A percentile compares a stretch with the other conserved stretches of the same genome.
phyloP scores from a whole-genome alignment of 352 stramenopile species.

The Phytopythium vexans region DNA sequence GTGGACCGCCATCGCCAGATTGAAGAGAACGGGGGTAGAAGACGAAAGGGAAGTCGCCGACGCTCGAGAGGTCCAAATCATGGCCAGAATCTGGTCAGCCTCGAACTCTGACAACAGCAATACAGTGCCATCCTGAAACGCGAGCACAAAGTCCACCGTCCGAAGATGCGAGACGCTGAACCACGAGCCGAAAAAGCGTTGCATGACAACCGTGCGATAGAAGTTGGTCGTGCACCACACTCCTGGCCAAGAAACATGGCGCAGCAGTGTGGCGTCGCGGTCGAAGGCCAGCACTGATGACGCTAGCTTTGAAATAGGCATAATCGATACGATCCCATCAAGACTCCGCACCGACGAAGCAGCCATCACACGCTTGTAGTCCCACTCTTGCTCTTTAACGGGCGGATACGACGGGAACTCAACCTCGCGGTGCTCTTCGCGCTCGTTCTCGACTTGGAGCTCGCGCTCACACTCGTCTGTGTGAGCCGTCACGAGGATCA shows the following conservation, averaged over 20 bases:
- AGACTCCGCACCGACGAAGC: constrained; percentile 13
- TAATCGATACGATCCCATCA: background rate
- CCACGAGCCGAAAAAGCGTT: too few relatives aligned
- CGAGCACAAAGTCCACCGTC: too few relatives aligned
- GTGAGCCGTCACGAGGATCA: constrained; percentile 34
- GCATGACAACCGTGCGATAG: constrained; percentile 15
- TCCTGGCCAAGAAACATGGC: background rate
- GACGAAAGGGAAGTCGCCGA: too few relatives aligned
- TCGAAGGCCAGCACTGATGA: too few relatives aligned
- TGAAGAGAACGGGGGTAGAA: too few relatives aligned
- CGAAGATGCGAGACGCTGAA: too few relatives aligned
- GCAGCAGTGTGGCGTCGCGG: too few relatives aligned
- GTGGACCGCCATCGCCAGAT: too few relatives aligned
- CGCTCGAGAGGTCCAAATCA: too few relatives aligned
- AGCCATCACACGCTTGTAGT: constrained; percentile 11
- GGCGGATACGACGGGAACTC: constrained; percentile 8
- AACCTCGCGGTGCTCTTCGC: constrained; percentile 27
- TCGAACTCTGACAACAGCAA: too few relatives aligned
- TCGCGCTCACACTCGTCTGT: constrained; percentile 56
- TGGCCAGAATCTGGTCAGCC: too few relatives aligned
- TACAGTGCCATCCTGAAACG: too few relatives aligned
- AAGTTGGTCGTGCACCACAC: constrained; percentile 35
- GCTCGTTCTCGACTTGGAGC: constrained; percentile 50
- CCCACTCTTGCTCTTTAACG: constrained; percentile 19
- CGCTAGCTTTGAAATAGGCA: constrained; percentile 6